Base-by-base conservation (phyloP, 192 early-diverging fungal genomes). In the Phlyctochytrium arcticum region DNA sequence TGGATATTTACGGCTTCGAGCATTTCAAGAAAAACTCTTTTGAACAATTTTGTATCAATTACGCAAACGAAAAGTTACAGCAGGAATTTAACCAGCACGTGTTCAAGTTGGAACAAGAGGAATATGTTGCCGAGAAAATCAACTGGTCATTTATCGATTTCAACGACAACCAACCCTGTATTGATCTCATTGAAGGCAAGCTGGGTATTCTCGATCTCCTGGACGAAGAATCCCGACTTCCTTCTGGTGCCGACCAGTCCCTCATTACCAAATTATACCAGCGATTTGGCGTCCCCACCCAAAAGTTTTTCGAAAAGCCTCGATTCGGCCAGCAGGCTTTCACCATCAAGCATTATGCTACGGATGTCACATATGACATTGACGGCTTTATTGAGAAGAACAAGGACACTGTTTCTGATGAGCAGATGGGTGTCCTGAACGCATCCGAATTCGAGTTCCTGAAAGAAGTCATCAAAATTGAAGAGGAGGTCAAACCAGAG, bases 21-120 rank as follows among this genome's bases (percentile, higher is more conserved):
- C 94, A 98, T 69, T 99, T 99, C 74, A 90, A 93, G 77, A 96
- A 94, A 80, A 99, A 99, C 80, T 97, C 94, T 23, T 99, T 99
- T 63, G 96, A 99, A 79, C 96, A 99, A 82, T 98, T 98, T 75
- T 99, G 96, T 83, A 96, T 99, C 54, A 84, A 84, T 69, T 84
- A 81, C 68, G 80, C 94, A 63, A 96, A 96, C 75, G 97, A 99
- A 75, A 99, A 99, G 76, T 79, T 99, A 56, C 97, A 99, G 75
- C 95, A 98, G 78, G 90, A 97, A 75, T 99, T 99, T 74, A 99
- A 95, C 78, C 88, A 89, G 54, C 97, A 98, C 72, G 94, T 98
- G 8, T 99, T 99, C 82, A 95, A 97, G 81, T 83, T 98, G 32
- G 94, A 97, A 71, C 97, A 99, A 76, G 94, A 99, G 70, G 95